phyloP scores from a whole-genome alignment of 1,284 basidiomycete species.

The Bjerkandera adusta region DNA sequence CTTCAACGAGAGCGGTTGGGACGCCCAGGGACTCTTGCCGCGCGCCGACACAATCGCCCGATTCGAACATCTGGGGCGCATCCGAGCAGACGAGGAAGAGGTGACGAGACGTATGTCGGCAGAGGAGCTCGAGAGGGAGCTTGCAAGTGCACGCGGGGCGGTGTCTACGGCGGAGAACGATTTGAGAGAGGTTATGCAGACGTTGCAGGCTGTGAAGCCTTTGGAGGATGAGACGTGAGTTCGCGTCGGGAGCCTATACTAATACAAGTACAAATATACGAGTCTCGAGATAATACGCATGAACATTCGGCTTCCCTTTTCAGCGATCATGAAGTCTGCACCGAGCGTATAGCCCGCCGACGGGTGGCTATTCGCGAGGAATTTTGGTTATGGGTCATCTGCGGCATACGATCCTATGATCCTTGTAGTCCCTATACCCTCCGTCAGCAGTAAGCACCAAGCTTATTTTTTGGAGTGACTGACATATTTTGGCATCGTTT shows the following conservation, averaged over 20 bases:
- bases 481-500: no score
- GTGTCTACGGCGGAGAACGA: constrained; percentile 70
- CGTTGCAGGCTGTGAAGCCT: constrained; percentile 54
- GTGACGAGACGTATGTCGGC: constrained; percentile 52
- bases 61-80: constrained; percentile 61
- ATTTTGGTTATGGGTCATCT: no score
- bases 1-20: constrained; percentile 86
- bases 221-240: constrained; percentile 32
- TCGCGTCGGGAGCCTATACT: neutral
- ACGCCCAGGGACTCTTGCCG: constrained; percentile 61
- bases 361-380: no score
- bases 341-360: no score
- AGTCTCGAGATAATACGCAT: no score
- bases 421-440: no score
- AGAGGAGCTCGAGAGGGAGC: constrained; percentile 72
- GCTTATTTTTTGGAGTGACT: no score
- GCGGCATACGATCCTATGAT: no score
- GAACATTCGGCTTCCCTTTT: no score
- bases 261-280: no score
- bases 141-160: constrained; percentile 65
- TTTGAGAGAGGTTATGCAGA: constrained; percentile 69
- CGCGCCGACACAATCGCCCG: constrained; percentile 62
- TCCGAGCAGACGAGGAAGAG: constrained; percentile 47
- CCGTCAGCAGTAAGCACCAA: no score
- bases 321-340: no score